Evolutionary conservation across 306 rosid species (phyloP), one percentile per base, ranked within the genome.

Genomic region (Oxytropis ochrocephala): DNA sequence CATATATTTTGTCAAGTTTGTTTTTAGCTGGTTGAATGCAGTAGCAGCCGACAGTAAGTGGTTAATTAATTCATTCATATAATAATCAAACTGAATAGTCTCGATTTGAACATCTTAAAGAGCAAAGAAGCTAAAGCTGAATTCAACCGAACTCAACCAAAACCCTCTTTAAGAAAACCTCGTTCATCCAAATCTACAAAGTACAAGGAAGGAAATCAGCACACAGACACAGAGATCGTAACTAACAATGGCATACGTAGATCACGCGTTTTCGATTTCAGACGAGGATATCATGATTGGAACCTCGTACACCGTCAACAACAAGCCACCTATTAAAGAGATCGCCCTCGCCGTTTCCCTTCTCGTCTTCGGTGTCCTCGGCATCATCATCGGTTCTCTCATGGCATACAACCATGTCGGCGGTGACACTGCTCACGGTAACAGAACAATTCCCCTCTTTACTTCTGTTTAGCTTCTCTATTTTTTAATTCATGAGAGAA

Each of bases 361-460:
- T 16, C 96, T 95, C 59, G 84, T 95, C 52, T 87, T 87, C 41
- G 99, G 99, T 3, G 63, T 87, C 33, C 75, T 91, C 56, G 96
- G 89, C 56, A 87, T 95, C 78, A 6, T 95, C 67, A 54, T 91
- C 76, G 99, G 99, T 53, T 32, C 64, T 55, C 11, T 89, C 86
- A 95, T 95, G 99, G 86, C 91, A 67, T 70, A 81, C 71, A 87
- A 95, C 67, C 97, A 38, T 39, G 89, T 95, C 61, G 99, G 99
- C 55, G 99, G 99, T 60, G 99, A 91, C 85, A 86, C 75, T 65
- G 95, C 87, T 75, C 99, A 95, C 76, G 99, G 99, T 95, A 84
- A 12, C n/a, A 44, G 11, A 84, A 12, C 16, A 44, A 18, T 4
- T 8, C 21, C 36, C 16, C 33, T 3, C 10, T 43, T 63, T 36